phyloP scores from a whole-genome alignment of 768 basidiomycete species.

The Collybiopsis luxurians region DNA sequence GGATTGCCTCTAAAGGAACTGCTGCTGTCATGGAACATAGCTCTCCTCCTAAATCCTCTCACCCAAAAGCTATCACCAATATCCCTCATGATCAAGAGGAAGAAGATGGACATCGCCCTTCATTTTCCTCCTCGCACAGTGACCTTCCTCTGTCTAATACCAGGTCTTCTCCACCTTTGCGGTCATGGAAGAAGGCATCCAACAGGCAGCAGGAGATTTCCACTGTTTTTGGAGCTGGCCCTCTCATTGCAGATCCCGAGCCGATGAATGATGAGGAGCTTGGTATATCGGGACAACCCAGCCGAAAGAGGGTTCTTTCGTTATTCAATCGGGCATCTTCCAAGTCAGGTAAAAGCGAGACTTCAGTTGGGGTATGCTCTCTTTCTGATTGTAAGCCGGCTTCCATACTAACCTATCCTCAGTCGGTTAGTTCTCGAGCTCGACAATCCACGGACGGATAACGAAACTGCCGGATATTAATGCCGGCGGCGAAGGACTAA shows the following conservation, averaged over 20 bases:
- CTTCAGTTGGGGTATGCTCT: neutral
- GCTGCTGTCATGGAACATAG: conserved; percentile 29
- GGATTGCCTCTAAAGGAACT: conserved; percentile 47
- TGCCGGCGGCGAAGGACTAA: too few species aligned
- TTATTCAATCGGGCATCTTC: conserved; percentile 17
- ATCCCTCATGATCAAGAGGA: neutral
- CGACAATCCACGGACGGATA: conserved; percentile 39
- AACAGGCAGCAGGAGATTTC: conserved; percentile 24
- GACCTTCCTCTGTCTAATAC: neutral
- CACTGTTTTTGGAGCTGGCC: conserved; percentile 25
- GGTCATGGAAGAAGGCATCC: conserved; percentile 23
- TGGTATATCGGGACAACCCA: conserved; percentile 17
- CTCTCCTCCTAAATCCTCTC: conserved; percentile 18
- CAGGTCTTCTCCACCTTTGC: conserved; percentile 12
- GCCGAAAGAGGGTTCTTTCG: conserved; percentile 27
- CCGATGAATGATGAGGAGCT: conserved; percentile 18
- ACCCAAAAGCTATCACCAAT: neutral
- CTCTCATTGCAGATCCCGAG: conserved; percentile 43
- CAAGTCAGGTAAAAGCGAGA: conserved; percentile 2
- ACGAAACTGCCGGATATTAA: too few species aligned
- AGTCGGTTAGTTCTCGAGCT: neutral
- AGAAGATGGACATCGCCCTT: neutral
- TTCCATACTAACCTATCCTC: neutral
- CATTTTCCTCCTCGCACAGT: neutral
- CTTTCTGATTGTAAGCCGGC: too few species aligned